Evolutionary conservation across 306 rosid genomes (phyloP), one percentile per base, ranked within the genome.

Genomic region (Cotoneaster glaucophyllus): DNA sequence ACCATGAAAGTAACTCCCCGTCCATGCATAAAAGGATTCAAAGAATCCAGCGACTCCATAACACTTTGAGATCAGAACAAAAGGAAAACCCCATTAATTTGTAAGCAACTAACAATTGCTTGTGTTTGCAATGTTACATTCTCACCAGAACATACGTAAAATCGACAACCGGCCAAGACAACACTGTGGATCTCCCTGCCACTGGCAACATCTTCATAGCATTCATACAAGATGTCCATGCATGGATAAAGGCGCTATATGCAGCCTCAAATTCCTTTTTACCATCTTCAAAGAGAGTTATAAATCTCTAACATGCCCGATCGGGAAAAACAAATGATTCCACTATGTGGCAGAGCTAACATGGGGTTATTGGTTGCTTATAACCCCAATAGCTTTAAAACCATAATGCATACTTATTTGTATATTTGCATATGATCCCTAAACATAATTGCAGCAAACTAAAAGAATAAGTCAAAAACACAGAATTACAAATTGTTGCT

Each of bases 171-270:
- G 37, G 99, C 99, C 87, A 92, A 85, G 80, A 95, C 97, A 58
- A 95, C 99, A 75, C 99, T 95, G 77, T 91, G 93, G 75, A 95
- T 95, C 87, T 95, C 99, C 75, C 93, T 95, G 6, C 99, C 91
- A 29, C 79, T 87, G 19, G 95, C 97, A 4, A 95, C 96, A 77
- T 95, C 99, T 82, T 95, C 99, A 15, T 95, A 95, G 84, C 99
- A 95, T 78, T 92, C 97, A 10, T 92, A 95, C 86, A 95, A 86
- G 85, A 95, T 95, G 13, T 95, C 99, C 99, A 90, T 95, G 89
- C 96, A 90, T 8, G 99, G 97, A 77, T 95, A 92, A 58, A 92
- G 75, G 99, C 99, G 73, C 97, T 95, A 69, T 95, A 95, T 67
- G 97, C 99, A 57, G 83, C 80, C 89, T 95, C 97, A 48, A 95